phyloP scores from a whole-genome alignment of 768 basidiomycete species.

The Rhodotorula toruloides region DNA sequence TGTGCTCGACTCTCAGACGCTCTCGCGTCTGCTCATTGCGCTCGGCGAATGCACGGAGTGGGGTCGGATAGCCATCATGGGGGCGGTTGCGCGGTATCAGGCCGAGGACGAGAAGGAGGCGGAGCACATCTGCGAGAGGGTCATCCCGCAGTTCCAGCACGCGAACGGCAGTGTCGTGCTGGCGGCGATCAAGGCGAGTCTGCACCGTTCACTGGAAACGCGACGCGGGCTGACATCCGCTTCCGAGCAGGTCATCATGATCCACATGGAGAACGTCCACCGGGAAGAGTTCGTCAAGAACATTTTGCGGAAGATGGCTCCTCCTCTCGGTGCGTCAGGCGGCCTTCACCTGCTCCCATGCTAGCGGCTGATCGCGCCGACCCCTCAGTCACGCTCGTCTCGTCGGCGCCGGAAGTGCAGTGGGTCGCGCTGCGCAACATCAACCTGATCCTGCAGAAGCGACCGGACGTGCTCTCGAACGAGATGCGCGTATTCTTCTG shows the following conservation, averaged over 20 bases:
- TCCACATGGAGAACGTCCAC: constrained; percentile 78
- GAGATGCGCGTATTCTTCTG: constrained; percentile 99
- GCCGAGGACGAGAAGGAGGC: constrained; percentile 86
- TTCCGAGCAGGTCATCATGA: constrained; percentile 76
- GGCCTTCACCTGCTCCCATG: constrained; percentile 42
- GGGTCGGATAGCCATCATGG: constrained; percentile 90
- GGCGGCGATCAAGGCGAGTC: constrained; percentile 81
- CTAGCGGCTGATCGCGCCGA: neutral
- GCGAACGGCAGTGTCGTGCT: constrained; percentile 92
- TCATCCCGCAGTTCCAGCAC: constrained; percentile 97
- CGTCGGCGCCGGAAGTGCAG: constrained; percentile 94
- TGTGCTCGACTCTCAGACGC: constrained; percentile 69
- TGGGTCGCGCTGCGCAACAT: constrained; percentile 97
- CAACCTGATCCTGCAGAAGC: constrained; percentile 90
- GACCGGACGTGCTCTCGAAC: constrained; percentile 78
- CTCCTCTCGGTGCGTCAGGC: constrained; percentile 60
- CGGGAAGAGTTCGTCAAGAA: constrained; percentile 79
- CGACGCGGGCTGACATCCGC: neutral
- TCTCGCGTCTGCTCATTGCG: constrained; percentile 86
- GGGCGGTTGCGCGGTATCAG: constrained; percentile 74
- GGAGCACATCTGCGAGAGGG: constrained; percentile 97
- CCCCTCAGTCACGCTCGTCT: constrained; percentile 73
- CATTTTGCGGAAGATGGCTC: constrained; percentile 92
- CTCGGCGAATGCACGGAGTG: constrained; percentile 98
- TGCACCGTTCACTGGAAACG: neutral